These are phyloP conservation scores for Escallonia rubra DNA, from an alignment of 129 eudicot genomes.

Conservation along the genomic window DNA sequence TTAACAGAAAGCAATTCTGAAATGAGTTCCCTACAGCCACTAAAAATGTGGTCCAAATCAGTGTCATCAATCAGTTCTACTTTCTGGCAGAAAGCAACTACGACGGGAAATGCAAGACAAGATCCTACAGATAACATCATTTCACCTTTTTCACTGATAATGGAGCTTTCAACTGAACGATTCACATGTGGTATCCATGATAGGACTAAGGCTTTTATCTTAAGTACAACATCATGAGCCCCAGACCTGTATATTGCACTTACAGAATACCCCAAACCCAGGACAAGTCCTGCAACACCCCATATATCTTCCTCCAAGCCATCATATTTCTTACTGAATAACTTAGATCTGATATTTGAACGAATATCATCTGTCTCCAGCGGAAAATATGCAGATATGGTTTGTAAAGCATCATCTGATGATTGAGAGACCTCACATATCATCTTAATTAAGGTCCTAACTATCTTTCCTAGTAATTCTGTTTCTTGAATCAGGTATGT, in stretches of 20 bases:
- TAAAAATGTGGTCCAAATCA: conserved; percentile 45
- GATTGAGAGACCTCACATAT: conserved; percentile 40
- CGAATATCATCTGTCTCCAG: conserved; percentile 27
- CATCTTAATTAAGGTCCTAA: conserved; percentile 50
- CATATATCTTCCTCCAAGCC: conserved; percentile 74
- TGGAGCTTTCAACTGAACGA: conserved; percentile 17
- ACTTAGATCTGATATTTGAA: conserved; percentile 18
- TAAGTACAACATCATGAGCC: conserved; percentile 46
- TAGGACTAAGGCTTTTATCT: conserved; percentile 38
- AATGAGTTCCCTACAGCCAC: conserved; percentile 49
- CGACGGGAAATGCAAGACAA: conserved; percentile 67
- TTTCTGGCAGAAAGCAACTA: conserved; percentile 59
- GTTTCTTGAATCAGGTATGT: conserved; percentile 45
- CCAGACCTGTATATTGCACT: conserved; percentile 74
- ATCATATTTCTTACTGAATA: conserved; percentile 22
- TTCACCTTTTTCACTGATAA: conserved; percentile 14
- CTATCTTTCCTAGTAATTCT: conserved; percentile 52
- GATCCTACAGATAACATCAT: conserved; percentile 54
- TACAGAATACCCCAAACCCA: conserved; percentile 77
- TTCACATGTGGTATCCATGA: conserved; percentile 63
- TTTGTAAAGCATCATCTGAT: conserved; percentile 41
- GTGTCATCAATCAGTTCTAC: conserved; percentile 67
- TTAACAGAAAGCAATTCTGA: conserved; percentile 45
- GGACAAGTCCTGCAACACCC: conserved; percentile 84
- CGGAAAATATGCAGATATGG: conserved; percentile 40